Base-by-base conservation (phyloP, 2,329 filamentous ascomycete species). In the Fusarium heterosporum region DNA sequence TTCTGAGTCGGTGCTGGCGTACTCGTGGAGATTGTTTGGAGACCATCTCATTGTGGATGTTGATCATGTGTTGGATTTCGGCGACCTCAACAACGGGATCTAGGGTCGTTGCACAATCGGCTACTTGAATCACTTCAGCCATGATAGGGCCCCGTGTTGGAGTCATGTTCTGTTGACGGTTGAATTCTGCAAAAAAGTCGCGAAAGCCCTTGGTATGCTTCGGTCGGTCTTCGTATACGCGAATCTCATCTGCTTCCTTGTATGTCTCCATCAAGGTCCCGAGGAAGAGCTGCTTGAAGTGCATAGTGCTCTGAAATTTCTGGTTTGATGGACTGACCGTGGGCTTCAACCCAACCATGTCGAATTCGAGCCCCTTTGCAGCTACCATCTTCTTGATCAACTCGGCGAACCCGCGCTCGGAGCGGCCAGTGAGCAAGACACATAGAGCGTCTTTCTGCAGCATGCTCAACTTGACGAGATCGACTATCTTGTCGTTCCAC, bases 401-500 rank as follows among this genome's bases (percentile, higher is more conserved):
- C 1, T 92, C 88, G 41, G 89, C 83, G 74, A 97, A 98, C 55
- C 86, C 88, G 12, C 83, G 82, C 78, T 97, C 93, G 32, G 89
- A 88, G 39, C 96, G 88, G 26, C 96, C 96, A 1, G 96, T 99
- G 65, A 99, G 83, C 12, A 98, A 86, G 41, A 99, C 90, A 49
- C 88, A 93, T 36, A 98, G 81, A 1, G 92, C 91, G 75, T 96
- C 93, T 66, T 93, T 91, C 75, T 97, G 93, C 74, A 91, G 81
- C 83, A 92, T 92, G 76, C 90, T 94, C 55, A 97, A 82, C 73
- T 86, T 84, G 39, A 96, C 93, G 29, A 98, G 86, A 72, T 93
- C 87, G 54, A 88, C 89, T 60, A 99, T 90, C 72, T 91, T 89
- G 75, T 98, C 95, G 74, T 98, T 98, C 96, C 96, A 99, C 91